These are phyloP conservation scores for Curvularia sp. DNA, from an alignment of 2,329 filamentous ascomycete genomes.

Conservation along the genomic window DNA sequence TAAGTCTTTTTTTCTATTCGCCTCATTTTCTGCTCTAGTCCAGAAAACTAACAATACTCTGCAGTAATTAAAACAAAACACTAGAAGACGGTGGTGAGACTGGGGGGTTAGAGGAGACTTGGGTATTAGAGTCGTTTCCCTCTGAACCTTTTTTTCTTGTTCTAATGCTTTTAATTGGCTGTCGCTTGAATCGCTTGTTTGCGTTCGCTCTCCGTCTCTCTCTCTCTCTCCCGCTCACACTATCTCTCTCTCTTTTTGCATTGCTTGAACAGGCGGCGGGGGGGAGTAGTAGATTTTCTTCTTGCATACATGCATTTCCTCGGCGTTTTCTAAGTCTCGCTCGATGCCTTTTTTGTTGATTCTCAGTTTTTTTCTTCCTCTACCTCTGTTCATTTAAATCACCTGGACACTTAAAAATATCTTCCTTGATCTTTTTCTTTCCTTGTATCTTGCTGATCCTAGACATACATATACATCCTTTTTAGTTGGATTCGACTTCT, in stretches of 20 bases:
- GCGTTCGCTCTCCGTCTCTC: not conserved
- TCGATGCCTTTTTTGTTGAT: not conserved
- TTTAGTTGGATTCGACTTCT: no score
- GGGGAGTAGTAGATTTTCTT: not conserved
- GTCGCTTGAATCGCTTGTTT: not conserved
- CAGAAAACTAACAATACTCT: not conserved
- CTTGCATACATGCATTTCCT: slow-evolving; percentile 1
- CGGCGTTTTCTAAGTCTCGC: not conserved
- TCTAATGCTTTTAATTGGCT: not conserved
- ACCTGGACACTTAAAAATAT: not conserved
- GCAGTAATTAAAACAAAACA: not conserved
- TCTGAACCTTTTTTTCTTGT: not conserved
- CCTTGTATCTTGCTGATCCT: not conserved
- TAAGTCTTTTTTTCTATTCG: slow-evolving; percentile 7
- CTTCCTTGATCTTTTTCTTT: not conserved
- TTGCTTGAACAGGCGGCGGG: not conserved
- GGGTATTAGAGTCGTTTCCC: not conserved
- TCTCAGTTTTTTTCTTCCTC: not conserved
- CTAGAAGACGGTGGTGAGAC: not conserved
- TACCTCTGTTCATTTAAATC: not conserved
- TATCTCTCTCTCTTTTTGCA: not conserved
- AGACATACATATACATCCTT: no score
- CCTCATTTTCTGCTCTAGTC: no score
- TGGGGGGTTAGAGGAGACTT: not conserved
- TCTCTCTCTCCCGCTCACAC: no score